Evolutionary conservation across 352 stramenopile genomes (phyloP).

Genomic region (Thraustotheca clavata): DNA sequence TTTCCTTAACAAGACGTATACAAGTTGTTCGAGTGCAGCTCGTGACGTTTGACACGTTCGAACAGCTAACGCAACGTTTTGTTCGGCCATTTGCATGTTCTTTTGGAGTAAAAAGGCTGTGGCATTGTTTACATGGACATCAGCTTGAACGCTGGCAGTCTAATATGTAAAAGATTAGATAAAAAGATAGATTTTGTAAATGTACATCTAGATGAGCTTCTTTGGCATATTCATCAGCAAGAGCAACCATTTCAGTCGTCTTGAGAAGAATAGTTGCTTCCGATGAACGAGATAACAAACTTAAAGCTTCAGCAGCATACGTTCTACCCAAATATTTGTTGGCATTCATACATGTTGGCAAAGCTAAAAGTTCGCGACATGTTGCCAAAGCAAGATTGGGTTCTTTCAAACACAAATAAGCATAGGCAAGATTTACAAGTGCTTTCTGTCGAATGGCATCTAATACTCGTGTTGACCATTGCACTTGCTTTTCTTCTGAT

Average conservation of each 20-base stretch:
- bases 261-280: slow-evolving; percentile 72
- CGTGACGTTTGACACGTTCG: slow-evolving; percentile 72
- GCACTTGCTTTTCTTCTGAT: too few relatives aligned
- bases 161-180: slow-evolving; percentile 16
- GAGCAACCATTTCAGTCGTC: slow-evolving; percentile 54
- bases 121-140: slow-evolving; percentile 81
- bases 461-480: slow-evolving; percentile 41
- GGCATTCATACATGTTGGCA: slow-evolving; percentile 59
- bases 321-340: slow-evolving; percentile 67
- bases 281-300: slow-evolving; percentile 73
- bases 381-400: slow-evolving; percentile 80
- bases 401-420: slow-evolving; percentile 87
- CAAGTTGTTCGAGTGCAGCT: slow-evolving; percentile 76
- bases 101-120: slow-evolving; percentile 59
- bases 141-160: slow-evolving; percentile 54
- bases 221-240: slow-evolving; percentile 69
- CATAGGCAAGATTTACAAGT: slow-evolving; percentile 81
- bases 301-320: slow-evolving; percentile 86
- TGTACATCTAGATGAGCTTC: slow-evolving; percentile 70
- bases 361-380: slow-evolving; percentile 62
- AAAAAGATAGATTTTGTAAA: background rate
- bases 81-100: slow-evolving; percentile 61
- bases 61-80: slow-evolving; percentile 76
- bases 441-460: slow-evolving; percentile 76
- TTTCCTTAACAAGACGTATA: slow-evolving; percentile 86